Conservation (phyloP, 1,284 basidiomycete species). For the Agaricales sp. region DNA sequence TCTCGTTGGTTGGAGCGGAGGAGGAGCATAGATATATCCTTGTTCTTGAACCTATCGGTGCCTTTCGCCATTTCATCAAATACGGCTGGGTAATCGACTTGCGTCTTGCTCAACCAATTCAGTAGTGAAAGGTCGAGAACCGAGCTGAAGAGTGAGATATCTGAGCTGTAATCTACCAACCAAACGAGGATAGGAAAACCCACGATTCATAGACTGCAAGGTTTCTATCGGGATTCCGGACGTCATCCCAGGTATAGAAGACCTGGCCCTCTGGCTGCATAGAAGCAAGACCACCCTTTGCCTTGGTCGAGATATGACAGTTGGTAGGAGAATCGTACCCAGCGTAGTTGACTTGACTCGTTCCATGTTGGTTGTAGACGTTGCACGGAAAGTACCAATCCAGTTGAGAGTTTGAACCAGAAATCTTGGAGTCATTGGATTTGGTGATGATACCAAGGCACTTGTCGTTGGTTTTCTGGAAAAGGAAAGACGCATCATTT, state of each 20-base stretch:
- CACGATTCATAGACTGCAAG: slow-evolving; percentile 88
- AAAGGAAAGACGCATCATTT: slow-evolving; percentile 88
- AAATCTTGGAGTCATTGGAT: slow-evolving; percentile 58
- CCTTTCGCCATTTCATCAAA: slow-evolving; percentile 71
- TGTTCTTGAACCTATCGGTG: slow-evolving; percentile 69
- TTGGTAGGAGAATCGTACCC: slow-evolving; percentile 53
- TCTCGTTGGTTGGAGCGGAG: slow-evolving; percentile 53
- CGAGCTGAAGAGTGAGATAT: too few relatives aligned
- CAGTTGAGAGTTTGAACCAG: slow-evolving; percentile 39
- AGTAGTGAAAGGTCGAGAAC: slow-evolving; percentile 85
- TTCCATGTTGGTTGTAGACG: slow-evolving; percentile 68
- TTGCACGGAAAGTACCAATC: slow-evolving; percentile 98
- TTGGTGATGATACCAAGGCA: slow-evolving; percentile 75
- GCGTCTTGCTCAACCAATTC: slow-evolving; percentile 69
- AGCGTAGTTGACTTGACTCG: slow-evolving; percentile 52
- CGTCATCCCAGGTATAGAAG: slow-evolving; percentile 88
- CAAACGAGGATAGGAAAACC: slow-evolving; percentile 20
- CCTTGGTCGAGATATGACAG: slow-evolving; percentile 61
- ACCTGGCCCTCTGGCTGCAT: slow-evolving; percentile 71
- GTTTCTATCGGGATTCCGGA: slow-evolving; percentile 62
- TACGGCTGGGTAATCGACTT: slow-evolving; percentile 74
- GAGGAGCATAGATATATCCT: slow-evolving; percentile 82
- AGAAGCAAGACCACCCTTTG: slow-evolving; percentile 38
- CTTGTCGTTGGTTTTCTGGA: slow-evolving; percentile 83
- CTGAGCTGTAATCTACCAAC: slow-evolving; percentile 8